Evolutionary conservation across 2,329 filamentous ascomycete genomes (phyloP).

Genomic region (Colletotrichum sp.): DNA sequence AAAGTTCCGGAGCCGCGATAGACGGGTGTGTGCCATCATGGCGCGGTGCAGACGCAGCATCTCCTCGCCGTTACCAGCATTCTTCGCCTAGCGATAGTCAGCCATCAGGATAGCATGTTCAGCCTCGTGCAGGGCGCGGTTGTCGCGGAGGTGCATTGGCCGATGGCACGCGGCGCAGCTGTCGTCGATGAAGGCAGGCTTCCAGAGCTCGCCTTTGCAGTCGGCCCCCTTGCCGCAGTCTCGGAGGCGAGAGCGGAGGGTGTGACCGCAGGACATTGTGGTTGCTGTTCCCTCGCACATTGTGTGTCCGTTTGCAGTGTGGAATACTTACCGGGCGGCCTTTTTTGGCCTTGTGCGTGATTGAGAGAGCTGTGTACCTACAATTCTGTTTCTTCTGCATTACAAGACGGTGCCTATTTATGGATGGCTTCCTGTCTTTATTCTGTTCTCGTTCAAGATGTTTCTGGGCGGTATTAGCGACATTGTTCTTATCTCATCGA

Average conservation of each 20-base stretch:
- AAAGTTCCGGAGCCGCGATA: slow-evolving; percentile 7
- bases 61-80: slow-evolving; percentile 22
- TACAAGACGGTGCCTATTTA: slow-evolving; percentile 21
- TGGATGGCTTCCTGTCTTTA: background rate
- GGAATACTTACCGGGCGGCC: background rate
- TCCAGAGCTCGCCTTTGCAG: background rate
- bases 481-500: background rate
- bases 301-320: background rate
- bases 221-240: slow-evolving; percentile 10
- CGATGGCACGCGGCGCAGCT: slow-evolving; percentile 43
- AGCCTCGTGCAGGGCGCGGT: slow-evolving; percentile 31
- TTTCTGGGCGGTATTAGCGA: background rate
- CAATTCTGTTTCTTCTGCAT: background rate
- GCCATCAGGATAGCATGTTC: slow-evolving; percentile 29
- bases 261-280: slow-evolving; percentile 30
- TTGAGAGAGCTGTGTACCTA: background rate
- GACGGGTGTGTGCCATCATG: slow-evolving; percentile 20
- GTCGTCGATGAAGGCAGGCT: slow-evolving; percentile 32
- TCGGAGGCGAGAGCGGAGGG: slow-evolving; percentile 21
- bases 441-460: background rate
- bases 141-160: slow-evolving; percentile 24
- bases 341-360: background rate
- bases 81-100: slow-evolving; percentile 30
- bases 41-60: slow-evolving; percentile 28
- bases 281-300: slow-evolving; percentile 30